These are phyloP conservation scores for Cetradonia linearis DNA, from an alignment of 495 filamentous ascomycete genomes.

Conservation along the genomic window DNA sequence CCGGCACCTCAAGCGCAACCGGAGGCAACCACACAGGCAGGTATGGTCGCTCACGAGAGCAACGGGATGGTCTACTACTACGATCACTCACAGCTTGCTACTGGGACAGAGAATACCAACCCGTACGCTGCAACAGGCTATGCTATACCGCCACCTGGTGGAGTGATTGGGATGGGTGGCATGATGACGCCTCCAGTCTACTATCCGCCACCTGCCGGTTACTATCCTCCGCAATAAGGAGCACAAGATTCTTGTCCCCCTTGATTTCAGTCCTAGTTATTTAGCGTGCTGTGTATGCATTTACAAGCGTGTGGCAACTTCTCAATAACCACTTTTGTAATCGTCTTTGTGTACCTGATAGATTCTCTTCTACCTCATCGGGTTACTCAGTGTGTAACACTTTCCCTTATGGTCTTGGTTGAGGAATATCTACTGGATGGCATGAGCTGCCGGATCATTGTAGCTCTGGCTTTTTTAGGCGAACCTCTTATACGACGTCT, in stretches of 20 bases:
- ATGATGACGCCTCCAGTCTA: slow-evolving; percentile 74
- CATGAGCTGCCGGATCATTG: not conserved
- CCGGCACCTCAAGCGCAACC: slow-evolving; percentile 33
- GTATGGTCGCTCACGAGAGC: slow-evolving; percentile 79
- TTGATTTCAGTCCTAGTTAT: slow-evolving; percentile 20
- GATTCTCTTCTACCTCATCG: slow-evolving; percentile 14
- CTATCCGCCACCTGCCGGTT: slow-evolving; percentile 40
- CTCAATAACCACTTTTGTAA: slow-evolving; percentile 15
- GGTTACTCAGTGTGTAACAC: slow-evolving; percentile 13
- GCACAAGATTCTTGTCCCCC: not conserved
- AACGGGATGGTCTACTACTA: slow-evolving; percentile 96
- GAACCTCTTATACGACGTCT: not conserved
- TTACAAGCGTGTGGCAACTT: slow-evolving; percentile 18
- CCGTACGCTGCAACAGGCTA: slow-evolving; percentile 42
- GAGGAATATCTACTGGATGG: not conserved
- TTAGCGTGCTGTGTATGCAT: slow-evolving; percentile 26
- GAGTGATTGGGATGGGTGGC: slow-evolving; percentile 61
- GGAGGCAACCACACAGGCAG: slow-evolving; percentile 43
- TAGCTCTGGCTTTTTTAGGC: not conserved
- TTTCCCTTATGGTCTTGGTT: slow-evolving; percentile 4
- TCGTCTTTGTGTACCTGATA: slow-evolving; percentile 11
- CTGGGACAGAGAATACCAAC: slow-evolving; percentile 41
- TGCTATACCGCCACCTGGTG: slow-evolving; percentile 43
- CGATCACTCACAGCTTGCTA: slow-evolving; percentile 58
- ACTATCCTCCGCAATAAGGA: slow-evolving; percentile 32